A percentile compares a stretch with the other conserved stretches of the same genome.
phyloP scores from a whole-genome alignment of 2,329 filamentous ascomycete genomes.

The Exophiala spinifera region DNA sequence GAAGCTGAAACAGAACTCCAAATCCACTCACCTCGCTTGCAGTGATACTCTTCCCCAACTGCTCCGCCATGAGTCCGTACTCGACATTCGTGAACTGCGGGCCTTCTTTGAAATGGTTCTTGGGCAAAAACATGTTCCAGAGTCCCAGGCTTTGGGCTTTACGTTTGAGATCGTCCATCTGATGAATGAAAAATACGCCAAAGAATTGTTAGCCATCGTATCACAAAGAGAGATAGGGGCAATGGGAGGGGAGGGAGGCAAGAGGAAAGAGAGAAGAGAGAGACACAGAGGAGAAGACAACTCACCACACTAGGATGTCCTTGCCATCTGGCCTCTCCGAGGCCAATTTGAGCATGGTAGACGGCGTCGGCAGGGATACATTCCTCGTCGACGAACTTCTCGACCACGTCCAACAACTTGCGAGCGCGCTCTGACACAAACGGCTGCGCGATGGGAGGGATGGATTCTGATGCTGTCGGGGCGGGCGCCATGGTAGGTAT shows the following conservation, averaged over 20 bases:
- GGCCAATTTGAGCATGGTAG: conserved; percentile 73
- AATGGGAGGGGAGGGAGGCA: too few relatives aligned
- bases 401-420: conserved; percentile 78
- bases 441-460: conserved; percentile 56
- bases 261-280: too few relatives aligned
- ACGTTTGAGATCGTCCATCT: conserved; percentile 80
- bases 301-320: conserved; percentile 64
- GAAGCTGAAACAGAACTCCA: too few relatives aligned
- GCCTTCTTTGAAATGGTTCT: conserved; percentile 91
- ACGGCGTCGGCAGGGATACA: conserved; percentile 83
- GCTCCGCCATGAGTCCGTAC: conserved; percentile 98
- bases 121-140: conserved; percentile 98
- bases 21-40: conserved; percentile 82
- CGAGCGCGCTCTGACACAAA: conserved; percentile 80
- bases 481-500: not conserved
- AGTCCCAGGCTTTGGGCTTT: conserved; percentile 79
- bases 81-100: conserved; percentile 84
- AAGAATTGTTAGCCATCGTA: too few relatives aligned
- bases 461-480: conserved; percentile 51
- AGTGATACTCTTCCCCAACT: conserved; percentile 77
- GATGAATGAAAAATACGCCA: too few relatives aligned
- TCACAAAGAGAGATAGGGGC: too few relatives aligned
- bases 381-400: conserved; percentile 96
- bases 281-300: too few relatives aligned
- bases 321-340: conserved; percentile 69